Base-by-base conservation (phyloP, 805 yeast species). In the Ogataea nakhonphanomensis region DNA sequence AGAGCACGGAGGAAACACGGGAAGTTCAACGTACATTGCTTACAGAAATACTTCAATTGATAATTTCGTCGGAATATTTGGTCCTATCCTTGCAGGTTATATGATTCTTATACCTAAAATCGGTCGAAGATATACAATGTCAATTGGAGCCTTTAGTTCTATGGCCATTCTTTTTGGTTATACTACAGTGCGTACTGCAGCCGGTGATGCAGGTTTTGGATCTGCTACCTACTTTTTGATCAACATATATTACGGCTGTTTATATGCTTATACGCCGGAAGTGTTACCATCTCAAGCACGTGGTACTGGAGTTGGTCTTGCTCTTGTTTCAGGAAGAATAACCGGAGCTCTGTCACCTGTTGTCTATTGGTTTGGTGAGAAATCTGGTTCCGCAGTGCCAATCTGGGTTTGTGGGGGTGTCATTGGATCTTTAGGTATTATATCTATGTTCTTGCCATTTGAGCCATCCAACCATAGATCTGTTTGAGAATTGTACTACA, bases 191-290 rank as follows among this genome's bases (percentile, higher is more conserved):
- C 70, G 73, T 55, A 70, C 79, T 0, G 64, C 75, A 33, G 62
- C 71, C 5, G 77, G 69, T 64, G 78, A 76, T 54, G 78, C 81
- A 34, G 74, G 70, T 5, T 65, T 71, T 36, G 63, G 68, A 25
- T 59, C 73, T 9, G 71, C 73, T 25, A 75, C 81, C 12, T 76
- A 74, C 44, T 58, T 71, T 54, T 65, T 66, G 41, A 51, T 70
- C 43, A 66, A 70, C 57, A 65, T 77, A 40, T 75, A 75, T 53
- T 79, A 76, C 54, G 82, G 79, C 4, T 73, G 75, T 15, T 59
- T 80, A 14, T 80, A 78, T 51, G 85, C 84, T 4, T 79, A 77
- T 53, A 78, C 84, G 3, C 86, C 85, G 0, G 84, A 80, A 53
- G 74, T 76, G 20, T 70, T 80, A 3, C 35, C 57, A 80, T 80